Base-by-base conservation (phyloP, 2,329 filamentous ascomycete genomes). In the Verticillium tricorpus region DNA sequence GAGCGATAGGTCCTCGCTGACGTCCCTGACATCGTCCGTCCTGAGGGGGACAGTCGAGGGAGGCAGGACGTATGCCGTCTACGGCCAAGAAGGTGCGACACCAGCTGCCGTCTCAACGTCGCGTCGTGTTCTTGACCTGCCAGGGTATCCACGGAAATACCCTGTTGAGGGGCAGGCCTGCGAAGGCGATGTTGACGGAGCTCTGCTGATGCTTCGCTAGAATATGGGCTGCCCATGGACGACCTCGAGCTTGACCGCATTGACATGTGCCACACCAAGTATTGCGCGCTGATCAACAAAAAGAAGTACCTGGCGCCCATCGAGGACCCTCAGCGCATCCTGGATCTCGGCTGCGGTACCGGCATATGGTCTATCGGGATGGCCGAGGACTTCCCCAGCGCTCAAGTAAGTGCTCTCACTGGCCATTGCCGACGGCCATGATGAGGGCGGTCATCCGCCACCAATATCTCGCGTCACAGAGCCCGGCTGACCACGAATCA, bases 321-420 rank as follows among this genome's bases (percentile, higher is more conserved):
- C 34, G 56, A 37, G 7, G 25, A 57, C 19, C 77, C 77, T 4
- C 19, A 31, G 14, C 7, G 28, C 5, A 56, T 82, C 19, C 72
- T 83, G 31, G 80, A 83, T 64, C 72, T 83, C 34, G 80, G 81
- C 57, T 84, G 81, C 9, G 83, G 83, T 15, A 81, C 80, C 3
- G 83, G 82, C 1, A 82, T 82, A 60, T 85, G 82, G 78, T 77
- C 77, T 2, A 77, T 80, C 12, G 76, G 79, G 63, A 67, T 86
- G 76, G 84, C 81, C n/a, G 83, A 86, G 68, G 67, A 75, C 37
- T 82, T 77, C 66, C 82, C 82, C 6, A 71, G 77, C 37, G 85
- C 82, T 67, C 82, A 86, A 66, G 81, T 87, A 50, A 15, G 40
- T 50, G 8, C 17, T 50, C 22, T 15, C 6, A 5, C 39, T 5